Evolutionary conservation across 2,329 filamentous ascomycete species (phyloP), one percentile per base, ranked within the genome.

Genomic region (Colletotrichum tabaci): DNA sequence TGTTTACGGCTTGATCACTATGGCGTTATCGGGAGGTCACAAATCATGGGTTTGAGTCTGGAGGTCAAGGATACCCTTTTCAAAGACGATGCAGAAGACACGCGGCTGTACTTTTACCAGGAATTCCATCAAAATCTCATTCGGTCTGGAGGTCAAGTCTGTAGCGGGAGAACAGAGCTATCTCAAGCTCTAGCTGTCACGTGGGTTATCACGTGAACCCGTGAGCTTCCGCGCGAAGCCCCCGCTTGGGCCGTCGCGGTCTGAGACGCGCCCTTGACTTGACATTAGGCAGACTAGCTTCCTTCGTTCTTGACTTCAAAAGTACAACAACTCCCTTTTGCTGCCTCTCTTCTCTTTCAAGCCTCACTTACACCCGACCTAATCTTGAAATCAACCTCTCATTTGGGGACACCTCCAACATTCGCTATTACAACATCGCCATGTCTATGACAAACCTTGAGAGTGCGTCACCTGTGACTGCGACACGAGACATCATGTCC

Each of bases 241-340:
- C 49, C 46, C 65, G 65, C 69, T 53, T 6, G 2, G 16, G 15
- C 53, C 46, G 30, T 42, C 71, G 67, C 67, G 71, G 35, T 35
- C 15, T 56, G 44, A 21, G 49, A 67, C 71, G 68, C 71, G 71
- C 67, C 71, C 68, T 73, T 72, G 23, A 42, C 68, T 67, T 72
- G 71, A 67, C 68, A 70, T 49, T 53, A 30, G 30, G 30, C 9
- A 35, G 44, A 21, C 35, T 30, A 35, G 50, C 18, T 40, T 53
- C 71, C 64, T 23, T 60, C 53, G 16, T 53, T 50, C 46, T 71
- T 58, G 50, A 53, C 61, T 62, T 57, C 47, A 21, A 66, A 35
- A 66, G 26, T 10, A 5, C 38, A 23, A 16, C 15, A 42, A 15
- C 8, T n/a, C 7, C 15, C 6, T 9, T 44, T 7, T 42, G 6